Evolutionary conservation across 2,329 filamentous ascomycete species (phyloP).

Genomic region (Venturia carpophila): DNA sequence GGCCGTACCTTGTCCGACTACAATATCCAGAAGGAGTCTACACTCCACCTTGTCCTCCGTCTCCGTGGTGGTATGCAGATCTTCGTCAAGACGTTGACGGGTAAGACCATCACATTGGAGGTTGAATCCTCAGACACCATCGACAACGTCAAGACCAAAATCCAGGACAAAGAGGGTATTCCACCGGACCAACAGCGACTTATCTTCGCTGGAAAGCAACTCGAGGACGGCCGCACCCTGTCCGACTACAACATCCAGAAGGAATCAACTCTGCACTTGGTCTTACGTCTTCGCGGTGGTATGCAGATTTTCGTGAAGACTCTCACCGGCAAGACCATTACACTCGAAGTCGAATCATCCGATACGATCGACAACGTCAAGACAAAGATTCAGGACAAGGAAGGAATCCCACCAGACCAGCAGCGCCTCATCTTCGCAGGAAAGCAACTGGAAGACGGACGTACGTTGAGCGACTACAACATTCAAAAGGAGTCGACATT

Average conservation of each 20-base stretch:
- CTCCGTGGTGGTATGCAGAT: constrained; percentile 59
- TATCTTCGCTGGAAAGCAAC: constrained; percentile 52
- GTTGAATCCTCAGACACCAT: constrained; percentile 35
- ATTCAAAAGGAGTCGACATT: constrained; percentile 90
- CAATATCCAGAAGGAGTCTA: constrained; percentile 84
- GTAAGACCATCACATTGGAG: constrained; percentile 46
- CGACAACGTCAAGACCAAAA: constrained; percentile 37
- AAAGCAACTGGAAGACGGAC: constrained; percentile 55
- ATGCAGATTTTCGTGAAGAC: constrained; percentile 59
- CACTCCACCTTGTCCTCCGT: constrained; percentile 67
- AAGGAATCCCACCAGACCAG: constrained; percentile 66
- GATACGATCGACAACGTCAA: constrained; percentile 97
- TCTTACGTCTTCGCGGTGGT: constrained; percentile 62
- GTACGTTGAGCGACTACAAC: constrained; percentile 49
- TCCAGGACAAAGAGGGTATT: constrained; percentile 53
- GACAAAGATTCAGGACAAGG: constrained; percentile 96
- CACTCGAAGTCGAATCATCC: constrained; percentile 58
- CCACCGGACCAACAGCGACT: constrained; percentile 51
- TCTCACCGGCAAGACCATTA: constrained; percentile 57
- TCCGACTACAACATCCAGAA: constrained; percentile 88
- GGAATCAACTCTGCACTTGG: constrained; percentile 63
- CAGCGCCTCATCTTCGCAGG: constrained; percentile 51
- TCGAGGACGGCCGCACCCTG: constrained; percentile 49
- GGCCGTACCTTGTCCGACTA: constrained; percentile 86
- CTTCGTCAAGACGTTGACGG: constrained; percentile 56